Base-by-base conservation (phyloP, 139 green algal genomes). In the Chlamydomonas incerta region DNA sequence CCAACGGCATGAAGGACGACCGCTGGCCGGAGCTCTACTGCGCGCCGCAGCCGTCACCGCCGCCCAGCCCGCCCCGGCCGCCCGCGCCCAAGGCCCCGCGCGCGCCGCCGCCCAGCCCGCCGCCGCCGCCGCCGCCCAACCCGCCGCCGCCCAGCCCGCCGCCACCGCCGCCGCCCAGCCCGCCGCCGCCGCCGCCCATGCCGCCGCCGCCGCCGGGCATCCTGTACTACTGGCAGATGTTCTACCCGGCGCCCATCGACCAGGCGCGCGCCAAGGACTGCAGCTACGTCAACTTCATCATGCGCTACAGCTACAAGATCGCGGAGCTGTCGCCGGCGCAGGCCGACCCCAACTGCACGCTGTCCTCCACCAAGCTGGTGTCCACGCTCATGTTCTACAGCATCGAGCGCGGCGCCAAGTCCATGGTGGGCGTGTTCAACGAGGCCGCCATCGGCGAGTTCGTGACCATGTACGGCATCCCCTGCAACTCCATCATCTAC, bases 381-480 rank as follows among this genome's bases (percentile, higher is more conserved):
- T 23, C 75, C 2, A 63, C 60, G 28, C 62, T 83, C 26, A n/a
- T 63, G 23, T 83, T 83, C 26, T 71, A 41, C 58, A 46, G 15
- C 37, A 15, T 37, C 0, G 75, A 83, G 13, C 75, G 75, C 10
- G 75, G 75, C 15, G 75, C 75, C 37, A 72, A 72, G 58, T 23
- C 75, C 14, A 72, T 83, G 75, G 60, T 83, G 3, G 75, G 75
- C 33, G 55, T 83, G 9, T 83, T 83, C 58, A 83, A 83, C 20
- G 62, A 83, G 37, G 60, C 14, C 4, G 35, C 31, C 24, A 72
- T 72, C 60, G 75, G 62, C 24, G 62, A 73, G 60, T 73, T 83
- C 37, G 60, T 35, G 17, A 62, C 28, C 13, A 62, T 73, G 41
- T 83, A 73, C 75, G 37, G 41, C 58, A 62, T 83, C 6, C 75